phyloP scores from a whole-genome alignment of 331 rosid species.

The Rhamnella rubrinervis region DNA sequence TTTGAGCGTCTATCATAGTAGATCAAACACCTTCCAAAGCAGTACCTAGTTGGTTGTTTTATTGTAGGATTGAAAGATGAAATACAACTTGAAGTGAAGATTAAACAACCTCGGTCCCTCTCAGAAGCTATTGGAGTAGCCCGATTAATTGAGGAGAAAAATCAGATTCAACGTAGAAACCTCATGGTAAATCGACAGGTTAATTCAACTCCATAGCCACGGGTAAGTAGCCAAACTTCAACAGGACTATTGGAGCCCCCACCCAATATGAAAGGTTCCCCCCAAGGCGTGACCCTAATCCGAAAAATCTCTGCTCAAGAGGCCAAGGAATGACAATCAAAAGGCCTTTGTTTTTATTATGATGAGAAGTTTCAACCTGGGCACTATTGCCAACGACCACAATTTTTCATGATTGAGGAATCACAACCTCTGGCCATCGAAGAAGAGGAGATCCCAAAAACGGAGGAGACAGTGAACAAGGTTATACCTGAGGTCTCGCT shows the following conservation, averaged over 20 bases:
- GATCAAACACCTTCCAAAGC: too few species aligned
- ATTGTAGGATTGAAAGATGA: not conserved
- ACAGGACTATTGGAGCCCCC: not conserved
- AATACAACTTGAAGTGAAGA: not conserved
- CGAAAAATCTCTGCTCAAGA: not conserved
- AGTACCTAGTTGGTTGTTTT: not conserved
- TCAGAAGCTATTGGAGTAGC: conserved; percentile 2
- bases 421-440: not conserved
- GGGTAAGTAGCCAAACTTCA: not conserved
- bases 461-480: not conserved
- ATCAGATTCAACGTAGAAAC: not conserved
- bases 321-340: not conserved
- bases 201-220: too few species aligned
- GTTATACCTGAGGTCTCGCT: not conserved
- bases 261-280: not conserved
- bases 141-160: not conserved
- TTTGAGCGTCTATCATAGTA: too few species aligned
- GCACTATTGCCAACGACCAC: conserved; percentile 1
- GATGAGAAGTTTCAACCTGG: not conserved
- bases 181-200: not conserved
- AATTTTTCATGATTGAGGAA: conserved; percentile 8
- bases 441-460: not conserved
- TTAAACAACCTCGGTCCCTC: conserved; percentile 4
- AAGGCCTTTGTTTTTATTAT: not conserved
- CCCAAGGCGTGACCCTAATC: not conserved